Evolutionary conservation across 2,329 filamentous ascomycete genomes (phyloP).

Genomic region (Thelonectria blattea): DNA sequence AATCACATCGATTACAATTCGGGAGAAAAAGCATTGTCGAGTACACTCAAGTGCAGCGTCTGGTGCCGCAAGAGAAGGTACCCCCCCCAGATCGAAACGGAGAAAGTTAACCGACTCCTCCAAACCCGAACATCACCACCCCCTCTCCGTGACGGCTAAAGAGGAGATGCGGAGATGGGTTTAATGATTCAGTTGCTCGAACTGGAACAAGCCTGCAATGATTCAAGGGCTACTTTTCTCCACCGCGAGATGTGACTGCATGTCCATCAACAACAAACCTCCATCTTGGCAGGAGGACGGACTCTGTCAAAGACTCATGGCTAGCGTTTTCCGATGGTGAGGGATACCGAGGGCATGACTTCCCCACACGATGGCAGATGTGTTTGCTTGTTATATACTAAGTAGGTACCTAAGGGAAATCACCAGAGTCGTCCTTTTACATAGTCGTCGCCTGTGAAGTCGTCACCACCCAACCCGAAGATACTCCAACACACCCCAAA

Average conservation of each 20-base stretch:
- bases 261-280: no score
- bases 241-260: not conserved
- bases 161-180: not conserved
- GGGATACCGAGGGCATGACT: conserved; percentile 3
- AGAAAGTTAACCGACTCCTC: conserved; percentile 24
- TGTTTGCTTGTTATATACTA: not conserved
- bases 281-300: no score
- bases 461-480: not conserved
- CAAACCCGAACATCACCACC: not conserved
- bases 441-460: not conserved
- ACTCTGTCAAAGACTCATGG: not conserved
- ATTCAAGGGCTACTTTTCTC: not conserved
- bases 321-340: conserved; percentile 20
- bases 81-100: conserved; percentile 10
- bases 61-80: not conserved
- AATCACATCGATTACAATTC: not conserved
- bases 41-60: no score
- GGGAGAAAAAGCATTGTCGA: not conserved
- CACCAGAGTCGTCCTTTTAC: not conserved
- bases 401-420: no score
- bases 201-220: not conserved
- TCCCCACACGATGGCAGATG: not conserved
- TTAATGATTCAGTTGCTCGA: conserved; percentile 7
- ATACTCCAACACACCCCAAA: no score
- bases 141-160: not conserved